Base-by-base conservation (phyloP, 2,329 filamentous ascomycete genomes). In the Ophiocordyceps camponoti-floridani region DNA sequence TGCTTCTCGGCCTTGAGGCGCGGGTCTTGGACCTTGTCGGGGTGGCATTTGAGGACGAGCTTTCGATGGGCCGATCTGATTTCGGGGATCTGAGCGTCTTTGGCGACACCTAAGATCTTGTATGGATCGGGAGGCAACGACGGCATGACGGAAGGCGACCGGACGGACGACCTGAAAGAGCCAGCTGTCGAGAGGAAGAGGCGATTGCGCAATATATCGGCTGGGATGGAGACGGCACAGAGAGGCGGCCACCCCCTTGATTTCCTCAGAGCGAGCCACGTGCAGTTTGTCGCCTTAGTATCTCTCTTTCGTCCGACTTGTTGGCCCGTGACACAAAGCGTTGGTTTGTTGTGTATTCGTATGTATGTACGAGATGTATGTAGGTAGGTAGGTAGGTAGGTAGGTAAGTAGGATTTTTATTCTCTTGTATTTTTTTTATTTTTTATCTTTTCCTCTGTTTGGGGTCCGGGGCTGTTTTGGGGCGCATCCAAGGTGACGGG, bases 11-110 rank as follows among this genome's bases (percentile, higher is more conserved):
- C 76, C 63, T 91, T 93, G 54, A 83, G 68, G 14, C 76, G 68
- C 44, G 81, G 77, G 55, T 94, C 76, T 52, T 86, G 80, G 49
- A 94, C 77, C 65, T 94, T 94, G 69, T 95, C 88, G 31, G 88
- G 88, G 54, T 95, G 88, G 58, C 82, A 88, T 61, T 84, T 86
- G 53, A 94, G 74, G 33, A 85, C 84, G 38, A 93, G 77, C 61
- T 93, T 94, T 54, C 84, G 79, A 65, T 94, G 80, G 14, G 84
- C 82, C 44, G 76, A 73, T 56, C 84, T 82, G 60, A 95, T 89
- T 52, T 81, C 75, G 42, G 77, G 53, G 40, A 78, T 59, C 48
- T 82, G 75, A 42, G 84, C 84, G 61, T 81, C 75, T 57, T 76
- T 82, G 48, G 78, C 58, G 46, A 95, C 73, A 44, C 84, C 84